Percentiles rank a stretch among this genome's conserved stretches.
These are phyloP conservation scores for Oidiodendron maius DNA, from an alignment of 495 filamentous ascomycete genomes.

Conservation along the genomic window DNA sequence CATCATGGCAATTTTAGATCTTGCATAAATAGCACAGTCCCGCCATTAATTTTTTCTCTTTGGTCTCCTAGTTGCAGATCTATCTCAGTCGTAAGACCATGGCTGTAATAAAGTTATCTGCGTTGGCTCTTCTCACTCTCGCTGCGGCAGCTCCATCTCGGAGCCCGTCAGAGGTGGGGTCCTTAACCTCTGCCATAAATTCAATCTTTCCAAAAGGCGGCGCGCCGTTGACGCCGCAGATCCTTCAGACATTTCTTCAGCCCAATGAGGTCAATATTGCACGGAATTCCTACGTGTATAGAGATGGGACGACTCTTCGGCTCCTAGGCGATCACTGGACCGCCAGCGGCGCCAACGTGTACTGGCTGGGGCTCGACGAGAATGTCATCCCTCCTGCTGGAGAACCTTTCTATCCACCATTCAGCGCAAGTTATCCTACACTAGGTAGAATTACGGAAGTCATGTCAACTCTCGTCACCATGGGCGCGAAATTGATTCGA, in stretches of 20 bases:
- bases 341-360: constrained; percentile 47
- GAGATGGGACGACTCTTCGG: constrained; percentile 34
- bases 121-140: constrained; percentile 14
- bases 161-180: constrained; percentile 7
- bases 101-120: constrained; percentile 9
- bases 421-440: constrained; percentile 46
- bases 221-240: constrained; percentile 12
- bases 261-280: constrained; percentile 13
- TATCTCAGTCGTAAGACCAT: too few relatives aligned
- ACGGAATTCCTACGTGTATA: constrained; percentile 26
- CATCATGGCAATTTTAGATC: background rate
- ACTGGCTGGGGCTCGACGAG: constrained; percentile 54
- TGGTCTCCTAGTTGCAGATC: background rate
- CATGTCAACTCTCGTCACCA: constrained; percentile 43
- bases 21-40: background rate
- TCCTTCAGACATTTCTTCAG: constrained; percentile 11
- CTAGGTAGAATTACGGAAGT: constrained; percentile 45
- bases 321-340: constrained; percentile 41
- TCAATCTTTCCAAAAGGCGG: constrained; percentile 5
- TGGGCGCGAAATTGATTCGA: constrained; percentile 46
- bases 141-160: constrained; percentile 8
- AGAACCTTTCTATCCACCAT: constrained; percentile 42
- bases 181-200: background rate
- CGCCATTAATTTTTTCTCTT: background rate
- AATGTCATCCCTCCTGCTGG: constrained; percentile 45